phyloP scores from a whole-genome alignment of 129 eudicot genomes.

The Chrysanthemum seticuspe region DNA sequence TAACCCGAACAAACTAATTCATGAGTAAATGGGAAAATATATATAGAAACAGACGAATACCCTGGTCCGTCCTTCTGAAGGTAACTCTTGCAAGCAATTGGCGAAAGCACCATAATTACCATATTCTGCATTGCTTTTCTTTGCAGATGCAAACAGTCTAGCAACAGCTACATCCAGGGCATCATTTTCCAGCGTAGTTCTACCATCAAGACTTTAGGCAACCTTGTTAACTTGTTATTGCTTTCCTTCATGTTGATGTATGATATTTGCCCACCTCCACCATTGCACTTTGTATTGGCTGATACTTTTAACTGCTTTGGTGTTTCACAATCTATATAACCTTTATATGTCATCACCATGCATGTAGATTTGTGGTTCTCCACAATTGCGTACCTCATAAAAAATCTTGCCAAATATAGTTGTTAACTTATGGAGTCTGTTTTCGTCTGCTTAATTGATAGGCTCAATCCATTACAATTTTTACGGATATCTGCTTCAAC shows the following conservation, averaged over 20 bases:
- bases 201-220: too few relatives aligned
- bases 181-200: constrained; percentile 56
- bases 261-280: constrained; percentile 13
- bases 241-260: background rate
- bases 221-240: too few relatives aligned
- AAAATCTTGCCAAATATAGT: background rate
- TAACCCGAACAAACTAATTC: constrained; percentile 7
- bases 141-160: constrained; percentile 75
- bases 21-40: background rate
- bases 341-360: too few relatives aligned
- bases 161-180: constrained; percentile 85
- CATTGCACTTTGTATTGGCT: too few relatives aligned
- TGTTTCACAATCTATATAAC: too few relatives aligned
- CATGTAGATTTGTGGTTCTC: too few relatives aligned
- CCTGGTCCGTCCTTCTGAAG: constrained; percentile 76
- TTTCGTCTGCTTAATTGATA: background rate
- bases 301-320: too few relatives aligned
- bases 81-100: constrained; percentile 77
- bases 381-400: too few relatives aligned
- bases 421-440: background rate
- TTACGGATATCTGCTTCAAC: background rate
- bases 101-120: constrained; percentile 50
- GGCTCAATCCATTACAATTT: background rate
- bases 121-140: constrained; percentile 40
- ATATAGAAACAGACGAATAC: constrained; percentile 35